Evolutionary conservation across 2,329 filamentous ascomycete species (phyloP).

Genomic region (Emydomyces testavorans): DNA sequence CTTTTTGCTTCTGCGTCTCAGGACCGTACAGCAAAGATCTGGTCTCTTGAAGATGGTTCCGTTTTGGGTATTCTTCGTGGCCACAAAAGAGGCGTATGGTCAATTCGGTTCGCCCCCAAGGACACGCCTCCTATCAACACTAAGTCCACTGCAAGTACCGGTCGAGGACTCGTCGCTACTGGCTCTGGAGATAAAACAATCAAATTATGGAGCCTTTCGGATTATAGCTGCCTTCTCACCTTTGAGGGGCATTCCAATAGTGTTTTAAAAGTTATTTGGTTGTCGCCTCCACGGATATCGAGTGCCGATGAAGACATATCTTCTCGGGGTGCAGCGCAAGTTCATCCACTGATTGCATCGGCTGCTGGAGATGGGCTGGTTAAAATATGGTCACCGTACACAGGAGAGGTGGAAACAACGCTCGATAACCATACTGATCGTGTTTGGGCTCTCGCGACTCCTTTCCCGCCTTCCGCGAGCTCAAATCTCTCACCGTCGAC

Average conservation of each 20-base stretch:
- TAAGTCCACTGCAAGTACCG: slow-evolving; percentile 56
- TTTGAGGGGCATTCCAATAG: slow-evolving; percentile 96
- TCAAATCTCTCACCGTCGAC: not conserved
- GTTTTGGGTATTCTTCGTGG: slow-evolving; percentile 83
- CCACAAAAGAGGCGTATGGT: slow-evolving; percentile 92
- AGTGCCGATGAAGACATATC: slow-evolving; percentile 25
- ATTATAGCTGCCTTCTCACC: slow-evolving; percentile 85
- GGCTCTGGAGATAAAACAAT: slow-evolving; percentile 93
- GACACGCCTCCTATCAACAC: slow-evolving; percentile 65
- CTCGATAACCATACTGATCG: slow-evolving; percentile 95
- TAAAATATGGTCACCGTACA: slow-evolving; percentile 87
- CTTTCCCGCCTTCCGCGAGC: slow-evolving; percentile 29
- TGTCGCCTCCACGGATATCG: slow-evolving; percentile 43
- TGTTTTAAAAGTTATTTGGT: slow-evolving; percentile 85
- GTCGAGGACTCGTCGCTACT: slow-evolving; percentile 73
- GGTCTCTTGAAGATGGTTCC: slow-evolving; percentile 81
- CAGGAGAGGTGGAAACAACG: slow-evolving; percentile 74
- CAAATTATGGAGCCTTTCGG: slow-evolving; percentile 84
- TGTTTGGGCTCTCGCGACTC: slow-evolving; percentile 80
- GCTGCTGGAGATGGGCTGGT: slow-evolving; percentile 90
- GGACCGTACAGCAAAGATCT: slow-evolving; percentile 94
- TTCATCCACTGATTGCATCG: slow-evolving; percentile 51
- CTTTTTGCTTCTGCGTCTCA: slow-evolving; percentile 94
- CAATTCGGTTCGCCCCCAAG: slow-evolving; percentile 75
- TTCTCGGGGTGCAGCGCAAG: slow-evolving; percentile 24